phyloP scores from a whole-genome alignment of 2,329 filamentous ascomycete species.

The Fusarium udum region DNA sequence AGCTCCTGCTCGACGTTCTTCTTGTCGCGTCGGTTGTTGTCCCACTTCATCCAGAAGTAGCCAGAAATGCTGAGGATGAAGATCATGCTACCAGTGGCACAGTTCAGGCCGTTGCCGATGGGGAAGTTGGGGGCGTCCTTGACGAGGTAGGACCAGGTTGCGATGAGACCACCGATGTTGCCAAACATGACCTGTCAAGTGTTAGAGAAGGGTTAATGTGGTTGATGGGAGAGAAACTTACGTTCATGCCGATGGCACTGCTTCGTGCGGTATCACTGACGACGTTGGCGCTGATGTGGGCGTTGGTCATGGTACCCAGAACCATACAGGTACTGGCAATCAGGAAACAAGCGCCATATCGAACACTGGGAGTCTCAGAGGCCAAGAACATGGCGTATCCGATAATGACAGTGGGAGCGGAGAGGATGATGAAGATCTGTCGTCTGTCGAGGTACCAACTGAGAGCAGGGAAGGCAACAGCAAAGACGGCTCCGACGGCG shows the following conservation, averaged over 20 bases:
- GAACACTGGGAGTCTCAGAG: slow-evolving; percentile 54
- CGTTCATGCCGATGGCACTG: slow-evolving; percentile 63
- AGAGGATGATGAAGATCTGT: slow-evolving; percentile 63
- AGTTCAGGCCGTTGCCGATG: slow-evolving; percentile 72
- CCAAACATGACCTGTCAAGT: slow-evolving; percentile 42
- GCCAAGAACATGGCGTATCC: slow-evolving; percentile 74
- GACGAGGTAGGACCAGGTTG: slow-evolving; percentile 71
- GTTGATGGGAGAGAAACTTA: slow-evolving; percentile 11
- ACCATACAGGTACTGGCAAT: slow-evolving; percentile 69
- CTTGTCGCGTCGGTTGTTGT: slow-evolving; percentile 68
- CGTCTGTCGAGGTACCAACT: slow-evolving; percentile 65
- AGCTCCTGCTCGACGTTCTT: slow-evolving; percentile 66
- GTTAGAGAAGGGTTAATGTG: not conserved
- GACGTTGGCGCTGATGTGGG: slow-evolving; percentile 71
- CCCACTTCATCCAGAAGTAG: slow-evolving; percentile 68
- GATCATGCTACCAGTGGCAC: slow-evolving; percentile 67
- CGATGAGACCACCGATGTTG: slow-evolving; percentile 70
- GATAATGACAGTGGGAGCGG: slow-evolving; percentile 66
- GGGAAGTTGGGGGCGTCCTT: slow-evolving; percentile 71
- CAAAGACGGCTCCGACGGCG: slow-evolving; percentile 69
- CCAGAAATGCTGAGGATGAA: slow-evolving; percentile 60
- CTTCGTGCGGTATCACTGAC: slow-evolving; percentile 72
- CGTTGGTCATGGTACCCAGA: slow-evolving; percentile 70
- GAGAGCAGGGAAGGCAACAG: slow-evolving; percentile 64
- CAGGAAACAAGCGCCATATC: slow-evolving; percentile 72